Evolutionary conservation across 1,139 yeast species (phyloP).

Genomic region (Arxiozyma bovina): DNA sequence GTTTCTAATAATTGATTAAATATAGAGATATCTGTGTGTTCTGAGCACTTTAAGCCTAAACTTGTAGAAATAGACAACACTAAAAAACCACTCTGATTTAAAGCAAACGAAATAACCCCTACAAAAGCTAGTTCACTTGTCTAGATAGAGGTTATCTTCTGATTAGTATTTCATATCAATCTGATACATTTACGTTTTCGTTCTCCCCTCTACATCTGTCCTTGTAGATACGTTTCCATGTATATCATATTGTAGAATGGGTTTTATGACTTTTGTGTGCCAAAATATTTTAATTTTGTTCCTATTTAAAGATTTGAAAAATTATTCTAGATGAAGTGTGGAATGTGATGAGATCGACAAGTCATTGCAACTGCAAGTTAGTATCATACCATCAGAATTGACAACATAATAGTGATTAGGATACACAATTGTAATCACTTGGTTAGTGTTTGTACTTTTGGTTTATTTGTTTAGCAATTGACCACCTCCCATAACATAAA

Average conservation of each 20-base stretch:
- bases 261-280: neutral
- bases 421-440: neutral
- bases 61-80: neutral
- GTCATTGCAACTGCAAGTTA: too few relatives aligned
- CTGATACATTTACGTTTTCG: neutral
- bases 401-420: neutral
- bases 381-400: too few relatives aligned
- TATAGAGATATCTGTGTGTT: too few relatives aligned
- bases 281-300: neutral
- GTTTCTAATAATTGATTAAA: too few relatives aligned
- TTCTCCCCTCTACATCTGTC: too few relatives aligned
- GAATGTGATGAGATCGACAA: neutral
- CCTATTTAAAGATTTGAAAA: neutral
- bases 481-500: neutral
- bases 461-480: too few relatives aligned
- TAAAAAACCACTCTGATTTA: too few relatives aligned
- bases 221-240: too few relatives aligned
- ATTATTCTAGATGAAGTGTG: neutral
- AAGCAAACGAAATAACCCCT: too few relatives aligned
- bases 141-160: neutral
- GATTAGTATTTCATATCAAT: neutral
- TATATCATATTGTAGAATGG: neutral
- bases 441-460: neutral
- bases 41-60: neutral
- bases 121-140: neutral